A percentile compares a stretch with the other conserved stretches of the same genome.
Conservation (phyloP, 768 basidiomycete species). For the Cubamyces sp. region DNA sequence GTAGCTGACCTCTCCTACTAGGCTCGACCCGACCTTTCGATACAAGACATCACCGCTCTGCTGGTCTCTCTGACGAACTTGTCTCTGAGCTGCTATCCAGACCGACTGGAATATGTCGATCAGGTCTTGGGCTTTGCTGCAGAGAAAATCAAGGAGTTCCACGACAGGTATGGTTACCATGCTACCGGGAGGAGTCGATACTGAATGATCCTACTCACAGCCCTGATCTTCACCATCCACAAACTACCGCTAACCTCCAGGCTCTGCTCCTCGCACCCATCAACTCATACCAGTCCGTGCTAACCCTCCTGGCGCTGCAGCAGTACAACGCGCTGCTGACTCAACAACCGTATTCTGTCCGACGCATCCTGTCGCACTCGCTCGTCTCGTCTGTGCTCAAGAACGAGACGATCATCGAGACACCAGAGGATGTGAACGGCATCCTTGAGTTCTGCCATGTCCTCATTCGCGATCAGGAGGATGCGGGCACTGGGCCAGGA, state of each 20-base stretch:
- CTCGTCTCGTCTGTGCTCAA: slow-evolving; percentile 93
- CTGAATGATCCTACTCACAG: slow-evolving; percentile 43
- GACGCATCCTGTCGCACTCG: slow-evolving; percentile 92
- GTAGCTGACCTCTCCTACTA: slow-evolving; percentile 34
- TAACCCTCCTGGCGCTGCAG: slow-evolving; percentile 95
- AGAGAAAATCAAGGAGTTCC: slow-evolving; percentile 82
- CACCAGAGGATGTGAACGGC: slow-evolving; percentile 92
- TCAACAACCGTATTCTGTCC: slow-evolving; percentile 86
- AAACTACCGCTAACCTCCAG: slow-evolving; percentile 89
- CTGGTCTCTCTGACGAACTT: slow-evolving; percentile 95
- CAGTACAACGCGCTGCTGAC: slow-evolving; percentile 83
- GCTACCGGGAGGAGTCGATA: not conserved
- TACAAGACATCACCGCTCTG: slow-evolving; percentile 96
- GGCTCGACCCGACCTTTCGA: slow-evolving; percentile 96
- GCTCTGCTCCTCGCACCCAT: slow-evolving; percentile 92
- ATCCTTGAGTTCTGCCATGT: slow-evolving; percentile 93
- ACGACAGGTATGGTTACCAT: slow-evolving; percentile 62
- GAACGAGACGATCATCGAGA: slow-evolving; percentile 95
- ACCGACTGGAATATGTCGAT: slow-evolving; percentile 95
- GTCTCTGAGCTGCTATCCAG: slow-evolving; percentile 96
- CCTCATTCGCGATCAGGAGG: slow-evolving; percentile 83
- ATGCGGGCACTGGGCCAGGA: slow-evolving; percentile 41
- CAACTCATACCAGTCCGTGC: slow-evolving; percentile 93
- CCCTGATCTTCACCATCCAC: slow-evolving; percentile 84
- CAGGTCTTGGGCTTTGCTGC: slow-evolving; percentile 91